These are phyloP conservation scores for Phyllosticta citribraziliensis DNA, from an alignment of 2,329 filamentous ascomycete genomes.

Conservation along the genomic window DNA sequence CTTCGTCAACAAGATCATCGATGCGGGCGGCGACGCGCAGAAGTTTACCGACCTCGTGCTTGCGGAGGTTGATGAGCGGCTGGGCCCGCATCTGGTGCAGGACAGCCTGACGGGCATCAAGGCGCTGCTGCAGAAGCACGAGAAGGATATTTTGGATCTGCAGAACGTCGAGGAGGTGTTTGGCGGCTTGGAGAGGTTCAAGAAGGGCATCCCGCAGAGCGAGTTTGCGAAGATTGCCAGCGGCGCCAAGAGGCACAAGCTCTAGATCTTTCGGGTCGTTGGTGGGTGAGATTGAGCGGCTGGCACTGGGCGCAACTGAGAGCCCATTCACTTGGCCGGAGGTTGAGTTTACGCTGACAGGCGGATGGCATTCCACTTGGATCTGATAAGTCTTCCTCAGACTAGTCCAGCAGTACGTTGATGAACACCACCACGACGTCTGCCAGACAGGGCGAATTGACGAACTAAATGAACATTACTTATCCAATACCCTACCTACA, in stretches of 20 bases:
- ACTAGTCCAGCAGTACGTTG: too few species aligned
- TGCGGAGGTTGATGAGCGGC: conserved; percentile 66
- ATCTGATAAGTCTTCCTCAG: too few species aligned
- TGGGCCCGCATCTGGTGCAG: conserved; percentile 71
- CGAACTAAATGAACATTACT: too few species aligned
- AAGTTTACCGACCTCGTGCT: conserved; percentile 65
- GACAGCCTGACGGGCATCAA: conserved; percentile 79
- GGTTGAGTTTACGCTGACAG: too few species aligned
- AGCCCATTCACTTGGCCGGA: too few species aligned
- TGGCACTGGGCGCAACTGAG: too few species aligned
- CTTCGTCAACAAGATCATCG: conserved; percentile 79
- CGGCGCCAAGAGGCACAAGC: conserved; percentile 89
- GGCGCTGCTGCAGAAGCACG: conserved; percentile 65
- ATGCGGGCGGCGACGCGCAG: conserved; percentile 50
- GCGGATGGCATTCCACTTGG: too few species aligned
- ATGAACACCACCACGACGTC: too few species aligned
- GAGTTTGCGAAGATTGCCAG: conserved; percentile 79
- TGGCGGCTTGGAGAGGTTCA: conserved; percentile 70
- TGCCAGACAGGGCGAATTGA: too few species aligned
- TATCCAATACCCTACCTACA: too few species aligned
- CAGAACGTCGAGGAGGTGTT: conserved; percentile 81
- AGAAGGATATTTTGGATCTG: conserved; percentile 60
- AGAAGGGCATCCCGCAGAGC: conserved; percentile 70
- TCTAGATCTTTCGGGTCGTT: conserved; percentile 41
- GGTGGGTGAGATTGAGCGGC: background rate